Evolutionary conservation across 805 yeast species (phyloP), one percentile per base, ranked within the genome.

Genomic region (Kuraishia cidri): DNA sequence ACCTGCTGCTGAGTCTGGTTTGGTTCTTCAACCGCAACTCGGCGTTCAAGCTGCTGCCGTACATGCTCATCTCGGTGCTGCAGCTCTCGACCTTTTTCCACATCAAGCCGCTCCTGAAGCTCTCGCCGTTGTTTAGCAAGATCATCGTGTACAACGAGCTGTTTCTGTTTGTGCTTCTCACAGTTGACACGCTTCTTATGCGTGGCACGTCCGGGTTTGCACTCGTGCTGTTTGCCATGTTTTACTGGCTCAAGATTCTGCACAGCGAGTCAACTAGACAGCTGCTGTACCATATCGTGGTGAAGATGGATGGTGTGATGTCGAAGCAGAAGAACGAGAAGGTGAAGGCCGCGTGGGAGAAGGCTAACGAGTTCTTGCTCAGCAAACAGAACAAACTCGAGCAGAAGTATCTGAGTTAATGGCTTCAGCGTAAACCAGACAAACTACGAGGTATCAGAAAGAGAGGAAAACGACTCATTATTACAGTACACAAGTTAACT

Each of bases 121-220:
- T 61, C 19, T 58, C 67, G 6, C 47, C 43, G 3, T 37, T 46
- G 17, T 49, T 78, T 31, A 65, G 69, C 24, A 58, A 62, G 16
- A 33, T 69, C 4, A 66, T 80, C 40, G 74, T 84, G 3, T 71
- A 72, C 38, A 69, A 79, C 44, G 90, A 82, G 50, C 41, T 79
- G 34, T 39, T 67, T 13, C 61, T 81, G 24, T 60, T 75, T 11
- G 47, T 68, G 14, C 69, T 75, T 30, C 61, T 82, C 37, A 24
- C 68, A 0, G 37, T 75, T 34, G 80, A 84, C 49, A 76, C 88
- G 1, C 31, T 78, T 15, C 50, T 78, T 26, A 58, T 80, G 48
- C 70, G 79, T 55, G 79, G 79, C 29, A 65, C 82, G 9, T 66
- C 86, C 2, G 92, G 92, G 3, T 79, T 64, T 51, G 82, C 80